Evolutionary conservation across 2,329 filamentous ascomycete genomes (phyloP).

Genomic region (Pseudogymnoascus pannorum): DNA sequence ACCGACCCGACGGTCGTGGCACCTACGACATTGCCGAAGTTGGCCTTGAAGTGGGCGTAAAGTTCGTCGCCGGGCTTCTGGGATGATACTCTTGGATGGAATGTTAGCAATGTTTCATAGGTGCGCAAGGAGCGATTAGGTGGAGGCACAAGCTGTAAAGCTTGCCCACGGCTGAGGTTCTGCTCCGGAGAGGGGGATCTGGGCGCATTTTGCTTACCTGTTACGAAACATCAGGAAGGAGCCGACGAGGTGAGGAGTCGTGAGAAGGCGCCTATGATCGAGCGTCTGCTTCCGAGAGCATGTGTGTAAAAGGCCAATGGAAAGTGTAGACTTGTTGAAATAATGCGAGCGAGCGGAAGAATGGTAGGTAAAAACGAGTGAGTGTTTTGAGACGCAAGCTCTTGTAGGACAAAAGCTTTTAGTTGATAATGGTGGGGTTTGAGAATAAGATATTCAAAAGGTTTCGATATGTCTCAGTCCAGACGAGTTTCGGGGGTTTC

Average conservation of each 20-base stretch:
- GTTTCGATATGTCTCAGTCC: neutral
- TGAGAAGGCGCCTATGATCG: neutral
- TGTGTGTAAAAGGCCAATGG: neutral
- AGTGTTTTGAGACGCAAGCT: neutral
- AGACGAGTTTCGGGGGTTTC: neutral
- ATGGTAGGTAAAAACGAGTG: neutral
- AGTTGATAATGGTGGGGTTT: neutral
- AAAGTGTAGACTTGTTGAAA: neutral
- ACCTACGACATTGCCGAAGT: constrained; percentile 66
- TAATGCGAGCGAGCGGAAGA: neutral
- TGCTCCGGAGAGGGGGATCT: neutral
- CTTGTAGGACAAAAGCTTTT: neutral
- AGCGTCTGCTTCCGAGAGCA: neutral
- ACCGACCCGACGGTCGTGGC: constrained; percentile 31
- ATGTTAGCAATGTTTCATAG: constrained; percentile 14
- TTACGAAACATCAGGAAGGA: constrained; percentile 31
- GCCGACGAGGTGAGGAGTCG: neutral
- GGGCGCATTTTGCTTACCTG: constrained; percentile 23
- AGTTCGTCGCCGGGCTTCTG: constrained; percentile 84
- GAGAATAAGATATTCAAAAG: neutral
- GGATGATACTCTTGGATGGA: constrained; percentile 40
- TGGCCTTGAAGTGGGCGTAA: constrained; percentile 74
- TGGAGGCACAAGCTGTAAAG: neutral
- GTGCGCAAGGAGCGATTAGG: neutral
- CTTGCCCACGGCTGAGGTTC: neutral